phyloP scores from a whole-genome alignment of 208 protist species.

The Trypanosoma rangeli region DNA sequence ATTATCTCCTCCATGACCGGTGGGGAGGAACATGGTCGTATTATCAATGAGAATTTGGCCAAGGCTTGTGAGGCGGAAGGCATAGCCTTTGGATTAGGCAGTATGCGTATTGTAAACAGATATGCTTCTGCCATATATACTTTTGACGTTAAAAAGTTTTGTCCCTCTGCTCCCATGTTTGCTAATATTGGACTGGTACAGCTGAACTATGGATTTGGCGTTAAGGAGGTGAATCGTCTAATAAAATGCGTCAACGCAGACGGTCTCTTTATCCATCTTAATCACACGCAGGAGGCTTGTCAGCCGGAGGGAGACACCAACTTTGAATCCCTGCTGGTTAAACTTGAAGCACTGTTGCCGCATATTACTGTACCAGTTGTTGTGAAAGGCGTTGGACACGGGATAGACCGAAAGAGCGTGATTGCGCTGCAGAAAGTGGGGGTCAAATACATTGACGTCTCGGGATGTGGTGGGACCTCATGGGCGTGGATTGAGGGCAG shows the following conservation, averaged over 20 bases:
- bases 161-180: constrained; percentile 89
- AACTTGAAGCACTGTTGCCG: constrained; percentile 68
- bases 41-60: constrained; percentile 91
- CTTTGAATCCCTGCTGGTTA: constrained; percentile 80
- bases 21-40: constrained; percentile 85
- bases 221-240: constrained; percentile 81
- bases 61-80: constrained; percentile 85
- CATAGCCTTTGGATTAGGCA: constrained; percentile 89
- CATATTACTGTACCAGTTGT: constrained; percentile 87
- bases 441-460: constrained; percentile 88
- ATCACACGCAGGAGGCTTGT: constrained; percentile 89
- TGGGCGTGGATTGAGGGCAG: constrained; percentile 93
- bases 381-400: constrained; percentile 90
- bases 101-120: constrained; percentile 91
- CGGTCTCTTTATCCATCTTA: constrained; percentile 90
- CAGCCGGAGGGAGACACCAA: constrained; percentile 93
- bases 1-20: constrained; percentile 92
- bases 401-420: constrained; percentile 77
- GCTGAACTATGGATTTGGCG: constrained; percentile 92
- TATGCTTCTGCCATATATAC: constrained; percentile 81
- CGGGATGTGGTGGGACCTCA: constrained; percentile 88
- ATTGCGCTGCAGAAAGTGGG: constrained; percentile 66
- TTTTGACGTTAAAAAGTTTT: constrained; percentile 88
- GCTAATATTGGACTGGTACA: constrained; percentile 92
- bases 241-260: constrained; percentile 81